A percentile compares a stretch with the other conserved stretches of the same genome.
Conservation (phyloP, 2,329 filamentous ascomycete genomes). For the Keithomyces neogunnii region DNA sequence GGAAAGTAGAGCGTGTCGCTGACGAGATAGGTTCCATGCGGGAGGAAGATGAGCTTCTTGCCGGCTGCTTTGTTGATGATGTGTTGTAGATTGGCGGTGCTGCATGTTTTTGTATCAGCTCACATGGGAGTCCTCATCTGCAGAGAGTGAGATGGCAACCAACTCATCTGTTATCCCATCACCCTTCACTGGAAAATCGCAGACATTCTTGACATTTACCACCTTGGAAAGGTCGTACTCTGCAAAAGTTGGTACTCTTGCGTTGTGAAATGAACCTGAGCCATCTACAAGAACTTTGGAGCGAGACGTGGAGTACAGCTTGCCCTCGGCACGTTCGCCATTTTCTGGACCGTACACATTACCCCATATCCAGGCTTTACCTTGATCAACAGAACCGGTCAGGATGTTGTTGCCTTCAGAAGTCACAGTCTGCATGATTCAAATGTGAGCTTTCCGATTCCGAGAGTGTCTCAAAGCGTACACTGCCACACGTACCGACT, state of each 20-base stretch:
- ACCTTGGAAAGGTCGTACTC: conserved; percentile 31
- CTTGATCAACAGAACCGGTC: conserved; percentile 8
- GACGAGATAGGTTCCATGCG: conserved; percentile 38
- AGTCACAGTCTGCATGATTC: conserved; percentile 14
- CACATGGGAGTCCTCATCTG: conserved; percentile 13
- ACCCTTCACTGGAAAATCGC: conserved; percentile 28
- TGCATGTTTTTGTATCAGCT: not conserved
- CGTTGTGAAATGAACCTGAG: conserved; percentile 7
- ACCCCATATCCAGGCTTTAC: conserved; percentile 11
- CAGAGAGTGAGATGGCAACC: conserved; percentile 17
- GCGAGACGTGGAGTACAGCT: conserved; percentile 8
- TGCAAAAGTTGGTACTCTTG: conserved; percentile 21
- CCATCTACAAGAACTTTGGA: conserved; percentile 6
- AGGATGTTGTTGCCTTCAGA: conserved; percentile 22
- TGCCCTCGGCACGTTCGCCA: conserved; percentile 9
- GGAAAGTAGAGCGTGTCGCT: conserved; percentile 36
- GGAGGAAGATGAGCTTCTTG: conserved; percentile 33
- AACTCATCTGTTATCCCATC: conserved; percentile 30
- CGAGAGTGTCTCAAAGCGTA: too few species aligned
- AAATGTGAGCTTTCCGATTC: not conserved
- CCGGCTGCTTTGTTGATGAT: conserved; percentile 12
- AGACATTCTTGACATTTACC: conserved; percentile 36
- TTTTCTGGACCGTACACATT: conserved; percentile 8
- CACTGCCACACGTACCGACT: conserved; percentile 9
- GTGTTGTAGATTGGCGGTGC: conserved; percentile 10